Evolutionary conservation across 441 rosid species (phyloP).

Genomic region (Flueggea neowawraea): DNA sequence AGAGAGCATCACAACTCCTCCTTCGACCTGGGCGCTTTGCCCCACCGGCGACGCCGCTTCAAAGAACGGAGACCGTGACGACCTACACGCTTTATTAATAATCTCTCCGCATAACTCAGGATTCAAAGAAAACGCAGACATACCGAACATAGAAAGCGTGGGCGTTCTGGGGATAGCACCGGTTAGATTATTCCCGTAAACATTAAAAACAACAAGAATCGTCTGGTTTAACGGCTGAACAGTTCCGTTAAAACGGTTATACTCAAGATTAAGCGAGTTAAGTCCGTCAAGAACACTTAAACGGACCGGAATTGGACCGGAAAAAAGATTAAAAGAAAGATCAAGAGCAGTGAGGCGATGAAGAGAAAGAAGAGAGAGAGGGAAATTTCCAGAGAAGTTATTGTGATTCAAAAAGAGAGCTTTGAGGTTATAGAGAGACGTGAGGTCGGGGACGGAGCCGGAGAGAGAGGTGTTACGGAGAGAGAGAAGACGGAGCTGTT

Average conservation of each 20-base stretch:
- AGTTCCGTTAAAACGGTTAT: constrained; percentile 52
- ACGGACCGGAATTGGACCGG: constrained; percentile 56
- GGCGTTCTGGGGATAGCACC: constrained; percentile 66
- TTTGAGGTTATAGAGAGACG: constrained; percentile 54
- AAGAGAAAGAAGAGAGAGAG: constrained; percentile 49
- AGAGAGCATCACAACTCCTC: constrained; percentile 25
- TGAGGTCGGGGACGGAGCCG: constrained; percentile 80
- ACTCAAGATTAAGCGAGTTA: constrained; percentile 51
- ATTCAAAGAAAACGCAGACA: constrained; percentile 53
- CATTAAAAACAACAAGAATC: constrained; percentile 45
- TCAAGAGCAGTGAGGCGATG: constrained; percentile 55
- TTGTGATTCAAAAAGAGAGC: constrained; percentile 49
- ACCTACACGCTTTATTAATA: constrained; percentile 50
- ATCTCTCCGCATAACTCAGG: constrained; percentile 79
- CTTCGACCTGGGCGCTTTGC: constrained; percentile 50
- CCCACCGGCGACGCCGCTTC: constrained; percentile 32
- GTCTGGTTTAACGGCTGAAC: constrained; percentile 72
- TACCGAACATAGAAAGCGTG: constrained; percentile 49
- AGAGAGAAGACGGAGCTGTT: constrained; percentile 76
- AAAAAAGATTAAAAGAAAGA: constrained; percentile 49
- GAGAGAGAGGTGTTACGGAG: constrained; percentile 72
- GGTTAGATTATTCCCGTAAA: constrained; percentile 67
- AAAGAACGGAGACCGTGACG: constrained; percentile 52
- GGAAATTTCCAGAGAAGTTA: constrained; percentile 54
- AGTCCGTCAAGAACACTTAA: constrained; percentile 47